phyloP scores from a whole-genome alignment of 2,329 filamentous ascomycete species.

The Endothia cerciana region DNA sequence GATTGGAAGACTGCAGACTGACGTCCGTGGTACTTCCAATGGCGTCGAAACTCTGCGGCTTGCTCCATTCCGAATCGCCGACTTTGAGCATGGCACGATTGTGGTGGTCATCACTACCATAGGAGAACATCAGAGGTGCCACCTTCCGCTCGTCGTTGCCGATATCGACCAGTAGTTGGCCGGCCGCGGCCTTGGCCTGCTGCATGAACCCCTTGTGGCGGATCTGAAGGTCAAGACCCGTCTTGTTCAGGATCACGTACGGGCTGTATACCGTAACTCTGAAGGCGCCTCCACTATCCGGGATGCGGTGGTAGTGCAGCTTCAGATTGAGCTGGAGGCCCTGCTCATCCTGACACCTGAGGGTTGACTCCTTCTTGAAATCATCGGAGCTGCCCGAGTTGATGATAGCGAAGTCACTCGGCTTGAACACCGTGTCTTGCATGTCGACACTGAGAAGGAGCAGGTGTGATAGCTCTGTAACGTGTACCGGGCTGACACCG shows the following conservation, averaged over 20 bases:
- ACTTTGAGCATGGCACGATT: conserved; percentile 89
- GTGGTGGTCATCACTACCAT: conserved; percentile 81
- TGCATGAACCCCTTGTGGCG: conserved; percentile 89
- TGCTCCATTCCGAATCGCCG: conserved; percentile 92
- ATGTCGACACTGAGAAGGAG: conserved; percentile 92
- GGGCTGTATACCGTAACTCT: conserved; percentile 94
- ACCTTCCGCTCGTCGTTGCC: conserved; percentile 67
- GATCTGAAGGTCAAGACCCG: conserved; percentile 84
- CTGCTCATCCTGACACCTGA: conserved; percentile 84
- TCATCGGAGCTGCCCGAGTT: conserved; percentile 88
- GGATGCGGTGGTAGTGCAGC: conserved; percentile 88
- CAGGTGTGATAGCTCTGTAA: conserved; percentile 93
- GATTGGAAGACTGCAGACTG: conserved; percentile 73
- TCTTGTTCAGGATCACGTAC: conserved; percentile 94
- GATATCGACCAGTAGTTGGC: conserved; percentile 60
- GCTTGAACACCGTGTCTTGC: conserved; percentile 92
- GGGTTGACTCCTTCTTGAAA: conserved; percentile 78
- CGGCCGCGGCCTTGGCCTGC: conserved; percentile 79
- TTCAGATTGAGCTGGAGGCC: conserved; percentile 79
- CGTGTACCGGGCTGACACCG: conserved; percentile 94
- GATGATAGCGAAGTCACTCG: conserved; percentile 96
- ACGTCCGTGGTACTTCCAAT: conserved; percentile 93
- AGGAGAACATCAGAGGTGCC: conserved; percentile 95
- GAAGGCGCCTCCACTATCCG: conserved; percentile 93
- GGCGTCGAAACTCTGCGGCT: conserved; percentile 95